Evolutionary conservation across 352 stramenopile species (phyloP).

Genomic region (Globisporangium ultimum): DNA sequence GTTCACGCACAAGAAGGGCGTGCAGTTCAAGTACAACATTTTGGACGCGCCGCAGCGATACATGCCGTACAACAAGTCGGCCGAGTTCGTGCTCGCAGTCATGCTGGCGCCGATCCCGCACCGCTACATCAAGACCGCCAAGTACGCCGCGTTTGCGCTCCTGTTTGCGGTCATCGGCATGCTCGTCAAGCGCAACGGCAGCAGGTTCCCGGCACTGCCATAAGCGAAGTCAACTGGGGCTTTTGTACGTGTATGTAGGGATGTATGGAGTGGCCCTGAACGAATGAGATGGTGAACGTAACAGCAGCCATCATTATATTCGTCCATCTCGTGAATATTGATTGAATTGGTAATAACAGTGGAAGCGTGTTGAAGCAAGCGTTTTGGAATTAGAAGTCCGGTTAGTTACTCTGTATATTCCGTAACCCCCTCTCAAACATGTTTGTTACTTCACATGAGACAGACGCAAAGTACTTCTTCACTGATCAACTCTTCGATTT

Average conservation of each 20-base stretch:
- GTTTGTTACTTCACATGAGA: too few species aligned
- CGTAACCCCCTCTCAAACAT: too few species aligned
- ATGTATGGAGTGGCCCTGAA: not conserved
- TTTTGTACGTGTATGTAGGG: not conserved
- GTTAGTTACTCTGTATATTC: too few species aligned
- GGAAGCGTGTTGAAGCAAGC: too few species aligned
- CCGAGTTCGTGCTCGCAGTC: slow-evolving; percentile 18
- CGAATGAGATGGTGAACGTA: too few species aligned
- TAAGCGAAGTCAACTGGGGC: not conserved
- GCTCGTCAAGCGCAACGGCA: slow-evolving; percentile 14
- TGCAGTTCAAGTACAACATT: slow-evolving; percentile 50
- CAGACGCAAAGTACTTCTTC: too few species aligned
- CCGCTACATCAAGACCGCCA: slow-evolving; percentile 24
- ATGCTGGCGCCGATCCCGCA: slow-evolving; percentile 34
- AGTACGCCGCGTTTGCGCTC: slow-evolving; percentile 28
- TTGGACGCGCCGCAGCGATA: slow-evolving; percentile 61
- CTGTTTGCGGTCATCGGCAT: slow-evolving; percentile 21
- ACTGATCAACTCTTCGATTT: too few species aligned
- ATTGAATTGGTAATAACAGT: too few species aligned
- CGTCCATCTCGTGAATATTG: too few species aligned
- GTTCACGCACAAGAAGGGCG: slow-evolving; percentile 69
- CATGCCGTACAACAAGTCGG: slow-evolving; percentile 46
- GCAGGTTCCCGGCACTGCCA: slow-evolving; percentile 1
- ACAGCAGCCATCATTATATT: too few species aligned
- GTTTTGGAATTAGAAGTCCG: too few species aligned